Evolutionary conservation across 176 grass and related monocot genomes (phyloP).

Genomic region (Leersia perrieri): DNA sequence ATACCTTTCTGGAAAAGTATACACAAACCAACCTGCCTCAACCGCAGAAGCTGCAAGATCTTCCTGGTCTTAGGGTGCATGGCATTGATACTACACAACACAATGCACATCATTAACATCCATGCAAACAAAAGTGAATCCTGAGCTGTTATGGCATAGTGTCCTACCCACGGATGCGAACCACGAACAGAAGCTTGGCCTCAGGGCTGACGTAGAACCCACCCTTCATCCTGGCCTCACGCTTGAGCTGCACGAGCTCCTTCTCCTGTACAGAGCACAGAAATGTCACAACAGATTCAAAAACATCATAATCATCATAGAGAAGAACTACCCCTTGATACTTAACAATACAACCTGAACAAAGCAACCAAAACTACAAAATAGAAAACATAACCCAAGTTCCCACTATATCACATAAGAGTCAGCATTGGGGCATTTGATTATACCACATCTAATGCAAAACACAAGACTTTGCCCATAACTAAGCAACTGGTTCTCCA

Average conservation of each 20-base stretch:
- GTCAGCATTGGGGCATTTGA: not conserved
- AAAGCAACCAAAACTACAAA: not conserved
- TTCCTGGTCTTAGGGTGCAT: conserved; percentile 93
- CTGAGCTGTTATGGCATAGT: not conserved
- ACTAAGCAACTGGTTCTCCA: not conserved
- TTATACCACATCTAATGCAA: not conserved
- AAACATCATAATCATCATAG: not conserved
- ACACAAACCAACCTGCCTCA: conserved; percentile 49
- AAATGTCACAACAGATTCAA: not conserved
- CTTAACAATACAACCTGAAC: not conserved
- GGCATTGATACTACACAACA: conserved; percentile 72
- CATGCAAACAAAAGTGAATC: not conserved
- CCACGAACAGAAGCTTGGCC: conserved; percentile 78
- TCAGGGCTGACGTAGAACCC: conserved; percentile 95
- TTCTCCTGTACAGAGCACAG: conserved; percentile 51
- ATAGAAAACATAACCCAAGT: not conserved
- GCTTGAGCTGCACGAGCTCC: conserved; percentile 84
- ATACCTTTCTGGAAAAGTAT: not conserved
- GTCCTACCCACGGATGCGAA: conserved; percentile 75
- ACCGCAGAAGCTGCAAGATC: conserved; percentile 82
- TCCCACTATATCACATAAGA: not conserved
- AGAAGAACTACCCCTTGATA: not conserved
- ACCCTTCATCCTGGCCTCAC: conserved; percentile 87
- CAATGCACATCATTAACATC: not conserved
- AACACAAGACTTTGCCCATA: not conserved